Base-by-base conservation (phyloP, 164 flowering plant species). In the Sextonia rubra region DNA sequence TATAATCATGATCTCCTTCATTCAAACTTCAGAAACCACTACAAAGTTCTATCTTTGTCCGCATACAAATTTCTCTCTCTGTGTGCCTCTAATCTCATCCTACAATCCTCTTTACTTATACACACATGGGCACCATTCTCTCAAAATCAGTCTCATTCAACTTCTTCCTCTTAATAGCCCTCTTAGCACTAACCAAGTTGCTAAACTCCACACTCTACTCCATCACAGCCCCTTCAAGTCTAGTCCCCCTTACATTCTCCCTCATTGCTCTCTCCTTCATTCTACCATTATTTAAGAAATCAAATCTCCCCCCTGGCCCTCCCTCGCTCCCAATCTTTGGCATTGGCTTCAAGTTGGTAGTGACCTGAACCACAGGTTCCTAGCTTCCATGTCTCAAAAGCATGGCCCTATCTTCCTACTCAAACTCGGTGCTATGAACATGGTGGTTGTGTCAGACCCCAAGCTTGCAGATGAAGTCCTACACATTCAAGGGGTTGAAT, bases 341-440 rank as follows among this genome's bases (percentile, higher is more conserved):
- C 3, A 88, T 65, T 89, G 96, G 96, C 88, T 91, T 60, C 93
- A 86, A 74, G 91, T 91, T 12, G 96, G 96, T 25, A 80, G 89
- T 73, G 89, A 89, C 73, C 81, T 89, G 25, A 88, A 86, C 82
- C 96, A 90, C 77, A 70, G 86, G 14, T 67, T 78, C 8, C 81
- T 89, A 0, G 83, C 89, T 37, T 64, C 80, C 69, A 47, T 86
- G 73, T 72, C 89, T 0, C 76, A 82, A 63, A 81, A 71, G 9
- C 85, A 75, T 47, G 93, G 96, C 66, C 47, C 78, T 4, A 47
- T 89, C 0, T 85, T 89, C 83, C 80, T 83, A 52, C 88, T 91
- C 11, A 79, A 81, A 47, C 82, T 91, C 5, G 96, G 96, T 1
- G 75, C 77, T 11, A 79, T 74, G 63, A 90, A 86, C 75, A 64